phyloP scores from a whole-genome alignment of 2,329 filamentous ascomycete species.

The Fonsecaea pedrosoi region DNA sequence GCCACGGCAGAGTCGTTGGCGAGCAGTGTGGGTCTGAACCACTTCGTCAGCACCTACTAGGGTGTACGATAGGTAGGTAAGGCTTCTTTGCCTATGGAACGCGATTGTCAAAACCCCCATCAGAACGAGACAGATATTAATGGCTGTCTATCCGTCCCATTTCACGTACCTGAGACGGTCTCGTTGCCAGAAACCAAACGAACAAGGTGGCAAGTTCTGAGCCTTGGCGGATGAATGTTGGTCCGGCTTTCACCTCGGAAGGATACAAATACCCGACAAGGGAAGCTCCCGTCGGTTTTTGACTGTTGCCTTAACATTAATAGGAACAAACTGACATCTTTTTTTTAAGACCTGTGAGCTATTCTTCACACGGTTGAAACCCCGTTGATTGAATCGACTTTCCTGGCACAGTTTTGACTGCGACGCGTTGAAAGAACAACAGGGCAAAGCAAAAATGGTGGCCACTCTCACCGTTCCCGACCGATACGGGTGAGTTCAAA shows the following conservation, averaged over 20 bases:
- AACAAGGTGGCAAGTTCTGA: constrained; percentile 5
- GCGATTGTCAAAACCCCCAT: no score
- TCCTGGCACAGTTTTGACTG: neutral
- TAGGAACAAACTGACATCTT: neutral
- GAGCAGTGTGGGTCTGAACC: neutral
- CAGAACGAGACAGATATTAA: no score
- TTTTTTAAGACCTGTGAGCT: neutral
- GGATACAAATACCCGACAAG: neutral
- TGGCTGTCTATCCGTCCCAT: neutral
- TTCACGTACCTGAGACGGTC: neutral
- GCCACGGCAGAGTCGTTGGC: neutral
- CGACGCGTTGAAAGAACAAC: neutral
- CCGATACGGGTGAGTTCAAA: constrained; percentile 35
- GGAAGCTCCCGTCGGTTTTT: neutral
- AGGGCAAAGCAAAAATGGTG: constrained; percentile 28
- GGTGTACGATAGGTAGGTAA: no score
- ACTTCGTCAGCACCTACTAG: neutral
- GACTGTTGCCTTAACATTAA: neutral
- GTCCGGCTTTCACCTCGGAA: neutral
- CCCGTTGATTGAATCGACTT: neutral
- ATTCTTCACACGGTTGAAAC: neutral
- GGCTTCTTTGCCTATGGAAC: no score
- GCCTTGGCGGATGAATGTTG: constrained; percentile 1
- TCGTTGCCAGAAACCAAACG: neutral
- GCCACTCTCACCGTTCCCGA: constrained; percentile 35